Evolutionary conservation across 805 yeast genomes (phyloP), one percentile per base, ranked within the genome.

Genomic region (Torulaspora franciscae): DNA sequence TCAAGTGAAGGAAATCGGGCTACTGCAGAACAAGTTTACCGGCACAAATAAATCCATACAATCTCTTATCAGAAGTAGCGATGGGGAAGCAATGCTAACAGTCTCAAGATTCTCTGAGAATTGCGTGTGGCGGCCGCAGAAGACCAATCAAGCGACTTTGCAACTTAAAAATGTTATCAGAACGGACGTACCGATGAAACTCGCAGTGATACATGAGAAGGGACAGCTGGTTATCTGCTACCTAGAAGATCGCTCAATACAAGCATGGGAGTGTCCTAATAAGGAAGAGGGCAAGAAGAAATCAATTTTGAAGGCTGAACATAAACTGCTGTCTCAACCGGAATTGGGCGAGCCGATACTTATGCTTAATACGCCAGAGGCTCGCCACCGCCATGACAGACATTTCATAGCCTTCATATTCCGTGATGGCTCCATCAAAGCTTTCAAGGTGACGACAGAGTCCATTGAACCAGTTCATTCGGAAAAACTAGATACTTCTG

Each of bases 11-110:
- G 37, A 54, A 6, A 45, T 57, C 0, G 68, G 65, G 3, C 42
- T 47, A 4, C 51, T 80, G 7, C 67, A 71, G 19, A 74, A 80
- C 50, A 81, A 83, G 52, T 77, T 83, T 43, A 87, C 95, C 1
- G 98, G 98, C 1, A 96, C 89, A 59, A 76, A 79, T 44, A 89
- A 89, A 58, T 85, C 96, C 0, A 80, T 90, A 17, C 79, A 77
- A 52, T 74, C 72, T 39, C 62, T 90, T 3, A 68, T 78, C 13
- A 77, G 89, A 54, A 83, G 95, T 1, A 68, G 79, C 6, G 78
- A 80, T 56, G 91, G 90, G 28, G 68, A 72, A 23, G 74, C 84
- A 0, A 61, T 81, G 48, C 61, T 84, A 8, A 76, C 88, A 1
- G 63, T 74, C 9, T 76, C 83, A 6, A 67, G 88, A 50, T 83